A percentile compares a stretch with the other conserved stretches of the same genome.
These are phyloP conservation scores for Lolium multiflorum DNA, from an alignment of 176 grass and related monocot species.

Conservation along the genomic window DNA sequence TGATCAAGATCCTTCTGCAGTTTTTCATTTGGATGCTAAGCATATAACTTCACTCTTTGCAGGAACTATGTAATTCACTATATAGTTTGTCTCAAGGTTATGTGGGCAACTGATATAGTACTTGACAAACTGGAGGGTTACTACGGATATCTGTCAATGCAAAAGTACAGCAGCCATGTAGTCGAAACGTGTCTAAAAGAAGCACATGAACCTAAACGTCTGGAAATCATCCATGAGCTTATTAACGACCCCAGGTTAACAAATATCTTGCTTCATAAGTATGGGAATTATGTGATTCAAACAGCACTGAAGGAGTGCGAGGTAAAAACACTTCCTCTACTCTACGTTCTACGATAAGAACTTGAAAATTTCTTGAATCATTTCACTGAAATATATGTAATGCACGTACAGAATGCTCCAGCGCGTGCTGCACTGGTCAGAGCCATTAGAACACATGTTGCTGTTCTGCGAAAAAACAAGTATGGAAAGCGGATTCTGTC, in stretches of 20 bases:
- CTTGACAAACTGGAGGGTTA: conserved; percentile 55
- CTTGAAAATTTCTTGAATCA: background rate
- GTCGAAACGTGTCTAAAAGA: conserved; percentile 72
- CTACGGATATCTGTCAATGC: conserved; percentile 55
- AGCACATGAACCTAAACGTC: conserved; percentile 12
- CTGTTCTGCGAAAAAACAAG: conserved; percentile 54
- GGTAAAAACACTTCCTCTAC: conserved; percentile 33
- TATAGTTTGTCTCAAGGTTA: conserved; percentile 28
- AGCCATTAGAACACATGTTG: conserved; percentile 47
- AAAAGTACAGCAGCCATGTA: conserved; percentile 85
- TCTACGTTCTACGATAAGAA: background rate
- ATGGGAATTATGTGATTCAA: conserved; percentile 84
- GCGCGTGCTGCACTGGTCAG: conserved; percentile 40
- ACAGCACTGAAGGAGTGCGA: conserved; percentile 53
- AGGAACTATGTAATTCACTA: conserved; percentile 87
- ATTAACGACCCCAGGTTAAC: conserved; percentile 52
- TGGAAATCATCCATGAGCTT: conserved; percentile 66
- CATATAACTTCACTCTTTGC: conserved; percentile 7
- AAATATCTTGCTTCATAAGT: conserved; percentile 56
- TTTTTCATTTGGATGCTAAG: conserved; percentile 2
- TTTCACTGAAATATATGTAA: background rate
- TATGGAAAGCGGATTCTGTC: conserved; percentile 70
- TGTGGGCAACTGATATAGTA: conserved; percentile 55
- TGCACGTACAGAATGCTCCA: conserved; percentile 41
- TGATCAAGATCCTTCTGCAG: background rate